Conservation (phyloP, 78 protist species). For the Anaeramoeba flamelloides region DNA sequence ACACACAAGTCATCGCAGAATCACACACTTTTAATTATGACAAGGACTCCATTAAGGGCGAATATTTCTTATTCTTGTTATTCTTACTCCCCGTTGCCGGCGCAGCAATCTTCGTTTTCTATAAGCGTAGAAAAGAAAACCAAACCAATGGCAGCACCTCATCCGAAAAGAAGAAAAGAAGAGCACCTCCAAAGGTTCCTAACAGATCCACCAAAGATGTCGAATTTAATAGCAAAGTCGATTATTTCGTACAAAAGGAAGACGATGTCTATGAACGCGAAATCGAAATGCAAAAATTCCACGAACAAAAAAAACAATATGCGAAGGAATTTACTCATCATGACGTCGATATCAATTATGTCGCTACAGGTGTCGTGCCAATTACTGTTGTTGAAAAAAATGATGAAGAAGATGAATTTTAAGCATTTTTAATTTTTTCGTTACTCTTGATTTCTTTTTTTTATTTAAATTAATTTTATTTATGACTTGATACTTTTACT, state of each 20-base stretch:
- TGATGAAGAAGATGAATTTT: too few species aligned
- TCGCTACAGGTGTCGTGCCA: background rate
- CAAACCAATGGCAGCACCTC: background rate
- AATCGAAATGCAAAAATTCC: background rate
- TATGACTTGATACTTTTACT: too few species aligned
- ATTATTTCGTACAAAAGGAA: background rate
- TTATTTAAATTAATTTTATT: too few species aligned
- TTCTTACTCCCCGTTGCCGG: background rate
- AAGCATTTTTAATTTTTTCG: too few species aligned
- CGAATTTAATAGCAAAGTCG: background rate
- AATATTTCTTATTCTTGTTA: background rate
- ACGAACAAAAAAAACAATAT: background rate
- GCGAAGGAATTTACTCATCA: background rate
- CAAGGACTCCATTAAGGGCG: background rate
- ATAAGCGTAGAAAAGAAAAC: background rate
- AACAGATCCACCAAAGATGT: background rate
- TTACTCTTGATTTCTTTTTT: too few species aligned
- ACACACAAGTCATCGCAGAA: background rate
- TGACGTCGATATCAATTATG: background rate
- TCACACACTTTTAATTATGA: background rate
- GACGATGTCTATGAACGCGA: background rate
- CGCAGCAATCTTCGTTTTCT: background rate
- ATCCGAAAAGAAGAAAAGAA: background rate
- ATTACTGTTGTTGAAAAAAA: too few species aligned
- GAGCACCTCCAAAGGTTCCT: background rate